phyloP scores from a whole-genome alignment of 2,329 filamentous ascomycete genomes.

The Aspergillus ochraceoroseus region DNA sequence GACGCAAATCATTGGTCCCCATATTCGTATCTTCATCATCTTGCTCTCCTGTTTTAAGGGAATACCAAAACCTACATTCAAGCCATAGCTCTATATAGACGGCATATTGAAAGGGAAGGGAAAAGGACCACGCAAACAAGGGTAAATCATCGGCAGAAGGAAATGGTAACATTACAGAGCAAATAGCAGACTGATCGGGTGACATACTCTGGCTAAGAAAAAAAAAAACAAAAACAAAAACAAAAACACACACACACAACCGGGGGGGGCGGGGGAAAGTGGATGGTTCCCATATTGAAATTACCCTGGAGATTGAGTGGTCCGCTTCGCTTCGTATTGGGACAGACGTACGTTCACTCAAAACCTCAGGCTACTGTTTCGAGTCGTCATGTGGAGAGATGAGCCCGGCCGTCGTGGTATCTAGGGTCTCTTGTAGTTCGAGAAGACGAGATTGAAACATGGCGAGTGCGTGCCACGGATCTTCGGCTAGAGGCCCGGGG shows the following conservation, averaged over 20 bases:
- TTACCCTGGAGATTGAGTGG: constrained; percentile 5
- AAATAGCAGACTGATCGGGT: constrained; percentile 5
- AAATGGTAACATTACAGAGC: constrained; percentile 15
- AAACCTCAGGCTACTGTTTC: constrained; percentile 3
- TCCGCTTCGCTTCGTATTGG: neutral
- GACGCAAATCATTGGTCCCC: constrained; percentile 3
- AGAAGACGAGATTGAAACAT: constrained; percentile 19
- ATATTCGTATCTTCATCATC: constrained; percentile 7
- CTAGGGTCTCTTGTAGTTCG: constrained; percentile 19
- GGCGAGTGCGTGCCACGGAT: constrained; percentile 18
- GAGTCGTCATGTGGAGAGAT: constrained; percentile 16
- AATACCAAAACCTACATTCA: constrained; percentile 17
- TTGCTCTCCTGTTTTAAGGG: constrained; percentile 7
- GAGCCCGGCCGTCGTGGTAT: constrained; percentile 17
- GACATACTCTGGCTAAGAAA: constrained; percentile 6
- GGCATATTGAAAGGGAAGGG: constrained; percentile 13
- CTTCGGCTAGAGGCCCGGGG: constrained; percentile 2
- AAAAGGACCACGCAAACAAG: neutral
- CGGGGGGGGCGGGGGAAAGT: neutral
- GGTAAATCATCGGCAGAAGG: neutral
- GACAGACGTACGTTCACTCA: neutral
- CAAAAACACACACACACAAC: too few species aligned
- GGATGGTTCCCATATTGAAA: constrained; percentile 1
- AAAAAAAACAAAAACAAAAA: neutral
- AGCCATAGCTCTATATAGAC: constrained; percentile 22